Base-by-base conservation (phyloP, 345 rosid genomes). In the Capsella bursapastoris region DNA sequence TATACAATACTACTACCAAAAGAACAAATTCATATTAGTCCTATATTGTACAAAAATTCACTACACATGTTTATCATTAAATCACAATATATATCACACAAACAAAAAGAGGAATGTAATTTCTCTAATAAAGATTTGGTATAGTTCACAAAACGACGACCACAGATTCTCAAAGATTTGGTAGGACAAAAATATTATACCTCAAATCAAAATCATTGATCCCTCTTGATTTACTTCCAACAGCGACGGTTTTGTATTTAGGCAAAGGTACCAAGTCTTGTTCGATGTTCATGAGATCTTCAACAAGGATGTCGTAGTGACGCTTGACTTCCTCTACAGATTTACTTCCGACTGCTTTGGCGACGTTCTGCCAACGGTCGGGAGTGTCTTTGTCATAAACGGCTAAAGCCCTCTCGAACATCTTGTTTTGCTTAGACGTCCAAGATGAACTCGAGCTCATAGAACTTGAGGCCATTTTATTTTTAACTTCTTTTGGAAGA, bases 351-450 rank as follows among this genome's bases (percentile, higher is more conserved):
- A 94, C 95, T 27, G 85, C 87, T 72, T 78, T 78, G 15, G 97
- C 96, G 53, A 91, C 87, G 56, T 91, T 91, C 60, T 91, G 91
- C 98, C 98, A 94, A 38, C 98, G 91, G 72, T 91, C 97, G 4
- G 95, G 96, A 8, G 96, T 87, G 71, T 94, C 95, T 86, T 86
- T 82, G 78, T 91, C 96, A 15, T 83, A 85, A 53, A 85, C 48
- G 6, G 96, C 98, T 61, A 94, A 84, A 25, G 98, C 98, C 78
- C 76, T 88, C 80, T 94, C 98, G 48, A 94, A 94, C 53, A 60
- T 77, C 86, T 91, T 90, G 84, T 94, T 90, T 49, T 94, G 95
- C 81, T 66, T 81, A 2, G 86, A 64, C 3, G 95, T 91, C 98
- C 98, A 94, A 2, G 83, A 59, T 18, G 74, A 85, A 72, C 77